Percentiles rank a stretch among this genome's conserved stretches.
Evolutionary conservation across 208 protist genomes (phyloP).

Genomic region (Leishmania lainsoni): DNA sequence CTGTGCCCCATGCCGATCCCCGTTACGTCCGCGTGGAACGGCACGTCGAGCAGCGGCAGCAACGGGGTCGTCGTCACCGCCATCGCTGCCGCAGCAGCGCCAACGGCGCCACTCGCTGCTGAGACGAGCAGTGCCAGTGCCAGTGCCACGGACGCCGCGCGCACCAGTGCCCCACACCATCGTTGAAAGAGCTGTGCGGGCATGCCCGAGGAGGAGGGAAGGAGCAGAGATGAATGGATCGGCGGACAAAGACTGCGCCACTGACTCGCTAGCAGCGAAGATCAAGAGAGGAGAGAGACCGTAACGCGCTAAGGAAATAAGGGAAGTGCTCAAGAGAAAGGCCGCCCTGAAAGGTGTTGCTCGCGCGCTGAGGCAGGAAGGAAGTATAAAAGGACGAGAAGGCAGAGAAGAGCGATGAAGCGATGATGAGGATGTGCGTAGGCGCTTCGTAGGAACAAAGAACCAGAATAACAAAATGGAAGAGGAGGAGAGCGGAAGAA

Average conservation of each 20-base stretch:
- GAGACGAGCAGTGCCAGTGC: not conserved
- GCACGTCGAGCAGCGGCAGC: conserved; percentile 17
- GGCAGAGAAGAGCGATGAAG: not conserved
- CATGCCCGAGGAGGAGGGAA: not conserved
- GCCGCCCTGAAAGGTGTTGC: not conserved
- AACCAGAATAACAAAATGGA: not conserved
- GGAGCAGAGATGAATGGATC: not conserved
- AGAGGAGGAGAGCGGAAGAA: not conserved
- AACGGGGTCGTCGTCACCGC: conserved; percentile 4
- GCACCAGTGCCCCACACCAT: not conserved
- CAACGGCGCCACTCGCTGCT: not conserved
- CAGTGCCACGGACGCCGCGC: not conserved
- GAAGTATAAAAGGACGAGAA: not conserved
- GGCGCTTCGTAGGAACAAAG: not conserved
- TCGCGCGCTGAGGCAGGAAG: not conserved
- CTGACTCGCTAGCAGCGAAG: no score
- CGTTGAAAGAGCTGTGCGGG: not conserved
- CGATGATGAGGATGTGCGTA: not conserved
- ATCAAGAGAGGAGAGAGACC: not conserved
- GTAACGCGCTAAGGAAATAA: not conserved
- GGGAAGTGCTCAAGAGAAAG: not conserved
- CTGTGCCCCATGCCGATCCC: not conserved
- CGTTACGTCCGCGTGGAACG: not conserved
- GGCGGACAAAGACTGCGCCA: not conserved
- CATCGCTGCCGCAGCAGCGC: not conserved